Conservation (phyloP, 805 yeast species). For the Ogataea siamensis region DNA sequence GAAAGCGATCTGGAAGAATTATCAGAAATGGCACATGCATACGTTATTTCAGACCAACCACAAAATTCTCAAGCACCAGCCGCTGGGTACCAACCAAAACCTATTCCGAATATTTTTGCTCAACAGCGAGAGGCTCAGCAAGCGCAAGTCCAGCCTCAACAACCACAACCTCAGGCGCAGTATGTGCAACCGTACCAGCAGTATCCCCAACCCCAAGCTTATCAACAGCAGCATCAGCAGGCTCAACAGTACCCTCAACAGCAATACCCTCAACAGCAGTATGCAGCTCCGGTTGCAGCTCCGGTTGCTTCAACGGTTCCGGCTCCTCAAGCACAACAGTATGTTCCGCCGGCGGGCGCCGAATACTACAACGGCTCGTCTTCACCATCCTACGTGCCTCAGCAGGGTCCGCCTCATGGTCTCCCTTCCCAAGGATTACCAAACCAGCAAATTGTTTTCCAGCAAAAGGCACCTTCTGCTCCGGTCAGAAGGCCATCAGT, state of each 20-base stretch:
- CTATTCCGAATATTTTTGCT: slow-evolving; percentile 19
- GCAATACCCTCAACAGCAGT: slow-evolving; percentile 1
- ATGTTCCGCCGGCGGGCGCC: slow-evolving; percentile 1
- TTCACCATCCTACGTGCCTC: slow-evolving; percentile 31
- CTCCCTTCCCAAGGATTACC: slow-evolving; percentile 37
- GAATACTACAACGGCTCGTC: slow-evolving; percentile 21
- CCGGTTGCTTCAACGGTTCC: background rate
- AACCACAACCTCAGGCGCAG: slow-evolving; percentile 14
- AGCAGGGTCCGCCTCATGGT: slow-evolving; percentile 34
- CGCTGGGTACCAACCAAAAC: slow-evolving; percentile 22
- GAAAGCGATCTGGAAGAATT: slow-evolving; percentile 34
- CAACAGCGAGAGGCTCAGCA: slow-evolving; percentile 22
- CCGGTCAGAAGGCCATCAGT: slow-evolving; percentile 29
- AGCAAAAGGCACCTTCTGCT: slow-evolving; percentile 21
- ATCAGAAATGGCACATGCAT: slow-evolving; percentile 32
- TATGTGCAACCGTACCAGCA: slow-evolving; percentile 9
- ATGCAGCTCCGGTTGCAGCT: background rate
- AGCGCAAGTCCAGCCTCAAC: slow-evolving; percentile 4
- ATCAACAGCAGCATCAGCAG: slow-evolving; percentile 2
- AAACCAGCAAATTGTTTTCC: slow-evolving; percentile 26
- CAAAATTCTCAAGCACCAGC: slow-evolving; percentile 18
- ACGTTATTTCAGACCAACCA: slow-evolving; percentile 29
- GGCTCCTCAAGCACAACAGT: background rate
- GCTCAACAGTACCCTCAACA: background rate
- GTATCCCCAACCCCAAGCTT: slow-evolving; percentile 10